Base-by-base conservation (phyloP, 768 basidiomycete species). In the Pleurotus tuoliensis region DNA sequence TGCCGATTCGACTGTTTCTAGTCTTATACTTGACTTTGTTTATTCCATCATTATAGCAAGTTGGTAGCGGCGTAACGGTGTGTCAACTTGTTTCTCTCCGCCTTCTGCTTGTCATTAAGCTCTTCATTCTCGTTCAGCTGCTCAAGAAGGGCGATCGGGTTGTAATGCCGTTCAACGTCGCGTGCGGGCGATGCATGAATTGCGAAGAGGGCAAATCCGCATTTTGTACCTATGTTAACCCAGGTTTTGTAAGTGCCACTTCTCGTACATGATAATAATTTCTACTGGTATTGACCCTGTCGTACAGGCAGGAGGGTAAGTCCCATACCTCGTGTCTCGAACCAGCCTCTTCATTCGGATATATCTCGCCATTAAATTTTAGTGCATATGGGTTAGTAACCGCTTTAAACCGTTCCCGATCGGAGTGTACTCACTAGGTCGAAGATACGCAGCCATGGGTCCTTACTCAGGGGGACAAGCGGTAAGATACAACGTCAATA, bases 131-230 rank as follows among this genome's bases (percentile, higher is more conserved):
- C 3, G 34, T 48, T 47, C 58, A 79, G 78, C 69, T 79, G 6
- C 63, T 83, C 40, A 78, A 81, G 67, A 77, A 78, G 58, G 82
- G 81, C 15, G 82, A 83, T 61, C 75, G 82, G 27, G 80, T 83
- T n/a, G 81, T 83, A 16, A 78, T 82, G 74, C 82, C 81, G 0
- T 82, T 82, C 71, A 82, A 82, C 56, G 81, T 83, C 34, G 81
- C 79, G 0, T 82, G 81, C 59, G 82, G 82, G 15, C 77, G 80
- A 16, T 83, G 82, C 71, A 59, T 72, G 58, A 84, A 84, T 59
- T 83, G 82, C 59, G 81, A 82, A 51, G 76, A 77, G 61, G 74
- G 77, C 11, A 73, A 60, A 41, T 79, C 81, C 4, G 82, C 79
- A 0, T 83, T 82, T 63, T 84, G 81, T 62, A 82, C 80, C 3